These are phyloP conservation scores for Fusarium incarnatum DNA, from an alignment of 2,329 filamentous ascomycete species.

Conservation along the genomic window DNA sequence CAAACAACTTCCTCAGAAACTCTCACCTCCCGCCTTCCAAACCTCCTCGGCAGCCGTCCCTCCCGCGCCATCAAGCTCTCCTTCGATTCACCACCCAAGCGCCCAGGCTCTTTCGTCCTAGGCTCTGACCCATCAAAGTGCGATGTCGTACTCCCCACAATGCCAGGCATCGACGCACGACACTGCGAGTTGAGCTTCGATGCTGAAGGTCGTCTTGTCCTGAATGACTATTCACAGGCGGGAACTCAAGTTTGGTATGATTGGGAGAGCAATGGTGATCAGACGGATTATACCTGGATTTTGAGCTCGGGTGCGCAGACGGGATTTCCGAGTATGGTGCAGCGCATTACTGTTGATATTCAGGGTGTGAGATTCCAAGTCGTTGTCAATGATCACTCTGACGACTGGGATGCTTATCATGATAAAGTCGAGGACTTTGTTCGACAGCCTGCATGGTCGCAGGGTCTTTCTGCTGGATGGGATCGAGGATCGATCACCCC, in stretches of 20 bases:
- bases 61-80: slow-evolving; percentile 51
- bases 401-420: slow-evolving; percentile 50
- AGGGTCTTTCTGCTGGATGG: slow-evolving; percentile 47
- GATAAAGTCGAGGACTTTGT: slow-evolving; percentile 52
- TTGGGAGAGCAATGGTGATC: slow-evolving; percentile 55
- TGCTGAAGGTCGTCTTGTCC: slow-evolving; percentile 52
- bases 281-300: slow-evolving; percentile 52
- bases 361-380: slow-evolving; percentile 56
- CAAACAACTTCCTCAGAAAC: slow-evolving; percentile 41
- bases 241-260: slow-evolving; percentile 59
- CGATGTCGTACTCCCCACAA: slow-evolving; percentile 53
- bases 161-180: slow-evolving; percentile 50
- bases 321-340: slow-evolving; percentile 51
- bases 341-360: slow-evolving; percentile 54
- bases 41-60: slow-evolving; percentile 44
- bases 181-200: slow-evolving; percentile 57
- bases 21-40: slow-evolving; percentile 48
- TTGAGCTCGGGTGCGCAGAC: slow-evolving; percentile 49
- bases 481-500: slow-evolving; percentile 43
- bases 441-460: slow-evolving; percentile 45
- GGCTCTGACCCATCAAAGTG: slow-evolving; percentile 53
- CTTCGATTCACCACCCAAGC: slow-evolving; percentile 51
- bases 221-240: slow-evolving; percentile 53
- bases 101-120: slow-evolving; percentile 53
- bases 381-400: slow-evolving; percentile 53